Base-by-base conservation (phyloP, 176 grass and related monocot genomes). In the Dendrocalamus sinicus region DNA sequence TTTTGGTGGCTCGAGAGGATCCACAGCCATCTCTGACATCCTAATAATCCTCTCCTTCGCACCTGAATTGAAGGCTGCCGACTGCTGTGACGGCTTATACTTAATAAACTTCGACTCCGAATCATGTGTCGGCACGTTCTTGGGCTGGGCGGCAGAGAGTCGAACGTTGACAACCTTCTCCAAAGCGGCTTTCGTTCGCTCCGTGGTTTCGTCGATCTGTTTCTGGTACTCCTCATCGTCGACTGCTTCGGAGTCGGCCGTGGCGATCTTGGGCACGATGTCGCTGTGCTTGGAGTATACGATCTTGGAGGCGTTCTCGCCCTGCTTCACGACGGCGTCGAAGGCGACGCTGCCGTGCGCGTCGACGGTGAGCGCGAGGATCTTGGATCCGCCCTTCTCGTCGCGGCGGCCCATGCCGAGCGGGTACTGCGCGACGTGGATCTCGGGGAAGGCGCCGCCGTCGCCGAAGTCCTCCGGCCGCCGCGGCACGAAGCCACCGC, bases 71-170 rank as follows among this genome's bases (percentile, higher is more conserved):
- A 95, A 98, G 12, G 95, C 95, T 0, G 95, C 91, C 0, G 95
- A 98, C 80, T 98, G 91, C 86, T 98, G 95, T 0, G 95, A 98
- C 5, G 95, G 93, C 83, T 98, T 98, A 41, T 98, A 98, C 86
- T 98, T 98, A 81, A 98, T 98, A 67, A 98, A 98, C 82, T 98
- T 94, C 0, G 95, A 98, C 39, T 95, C 95, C 0, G 91, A 89
- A 72, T 95, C 87, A 72, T 95, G 89, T 0, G 93, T 95, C 0
- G 93, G 95, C 17, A 98, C 93, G 73, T 98, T 98, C 80, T 98
- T 98, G 5, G 93, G 95, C 89, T 98, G 95, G 0, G 95, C 93
- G 0, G 95, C 95, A 4, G 93, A 95, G 79, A 98, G 74, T 2
- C 95, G 89, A 8, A 98, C 93, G 78, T 90, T 95, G 54, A 98